phyloP scores from a whole-genome alignment of 75 land plant genomes.

The Picea glauca region DNA sequence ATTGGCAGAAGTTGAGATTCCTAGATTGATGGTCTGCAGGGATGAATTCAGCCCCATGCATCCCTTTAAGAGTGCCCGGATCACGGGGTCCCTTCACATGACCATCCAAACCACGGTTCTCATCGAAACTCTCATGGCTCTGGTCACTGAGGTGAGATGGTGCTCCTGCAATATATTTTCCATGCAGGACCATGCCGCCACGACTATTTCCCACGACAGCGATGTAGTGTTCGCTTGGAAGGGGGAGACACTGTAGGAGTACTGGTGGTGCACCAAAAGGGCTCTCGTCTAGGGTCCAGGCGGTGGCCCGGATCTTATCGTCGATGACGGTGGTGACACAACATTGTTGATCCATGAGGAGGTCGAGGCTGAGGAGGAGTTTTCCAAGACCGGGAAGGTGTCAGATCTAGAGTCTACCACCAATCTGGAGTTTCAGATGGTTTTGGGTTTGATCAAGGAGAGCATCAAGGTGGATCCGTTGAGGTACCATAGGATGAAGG shows the following conservation, averaged over 20 bases:
- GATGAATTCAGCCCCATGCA: constrained; percentile 61
- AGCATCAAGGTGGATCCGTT: constrained; percentile 58
- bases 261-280: constrained; percentile 98
- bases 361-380: constrained; percentile 38
- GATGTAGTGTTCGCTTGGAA: constrained; percentile 92
- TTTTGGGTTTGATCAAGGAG: constrained; percentile 40
- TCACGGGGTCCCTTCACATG: constrained; percentile 90
- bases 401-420: constrained; percentile 74
- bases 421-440: constrained; percentile 88
- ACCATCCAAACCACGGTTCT: constrained; percentile 9
- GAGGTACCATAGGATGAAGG: constrained; percentile 76
- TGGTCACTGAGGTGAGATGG: not conserved
- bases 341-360: constrained; percentile 74
- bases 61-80: constrained; percentile 76
- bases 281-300: constrained; percentile 82
- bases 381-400: constrained; percentile 40
- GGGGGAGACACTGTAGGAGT: constrained; percentile 86
- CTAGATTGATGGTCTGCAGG: constrained; percentile 67
- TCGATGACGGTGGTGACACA: constrained; percentile 81
- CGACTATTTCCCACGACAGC: constrained; percentile 32
- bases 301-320: constrained; percentile 86
- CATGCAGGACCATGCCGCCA: constrained; percentile 19
- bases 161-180: constrained; percentile 12
- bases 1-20: constrained; percentile 62
- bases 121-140: too few species aligned